Evolutionary conservation across 2,329 filamentous ascomycete genomes (phyloP), one percentile per base, ranked within the genome.

Genomic region (Monosporascus sp.): DNA sequence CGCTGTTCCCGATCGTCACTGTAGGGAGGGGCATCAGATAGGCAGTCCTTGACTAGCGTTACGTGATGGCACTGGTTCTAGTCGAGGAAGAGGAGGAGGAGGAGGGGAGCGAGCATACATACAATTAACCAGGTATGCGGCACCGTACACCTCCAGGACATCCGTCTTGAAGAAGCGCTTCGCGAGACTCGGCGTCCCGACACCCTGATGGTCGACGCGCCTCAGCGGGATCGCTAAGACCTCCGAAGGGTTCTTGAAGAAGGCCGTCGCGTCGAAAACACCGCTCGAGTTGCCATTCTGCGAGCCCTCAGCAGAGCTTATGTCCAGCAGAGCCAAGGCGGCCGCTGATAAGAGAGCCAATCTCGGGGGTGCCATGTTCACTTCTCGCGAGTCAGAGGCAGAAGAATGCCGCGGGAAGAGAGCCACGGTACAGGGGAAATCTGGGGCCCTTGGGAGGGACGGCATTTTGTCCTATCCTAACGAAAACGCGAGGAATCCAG

Each of bases 1-100:
- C 37, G 39, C 73, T 70, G 1, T 66, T 70, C 27, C 76, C 76
- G 25, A 78, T 68, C 25, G 68, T 64, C 41, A 78, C 75, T 78
- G 15, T 51, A 31, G 27, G 27, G 2, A 14, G 7, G 27, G 27
- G 27, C 9, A 31, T 14, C 27, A 31, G 27, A 31, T 14, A 14
- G 9, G 3, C 27, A 31, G 9, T 31, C 27, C 27, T 11, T 3
- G 4, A 31, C 9, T 14, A 31, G 5, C 9, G 27, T 31, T 14
- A 14, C 27, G 27, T 31, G 9, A 9, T 1, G 27, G 9, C 27
- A 31, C 27, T 14, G 9, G 27, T n/a, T 18, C 22, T 24, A 1
- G 47, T 62, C 45, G 24, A 25, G 24, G 6, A 25, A 8, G 7
- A 27, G 25, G 35, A 37, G 8, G 3, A 25, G 17, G n/a, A 24